A percentile compares a stretch with the other conserved stretches of the same genome.
phyloP scores from a whole-genome alignment of 441 rosid genomes.

The Erodium moschatum region DNA sequence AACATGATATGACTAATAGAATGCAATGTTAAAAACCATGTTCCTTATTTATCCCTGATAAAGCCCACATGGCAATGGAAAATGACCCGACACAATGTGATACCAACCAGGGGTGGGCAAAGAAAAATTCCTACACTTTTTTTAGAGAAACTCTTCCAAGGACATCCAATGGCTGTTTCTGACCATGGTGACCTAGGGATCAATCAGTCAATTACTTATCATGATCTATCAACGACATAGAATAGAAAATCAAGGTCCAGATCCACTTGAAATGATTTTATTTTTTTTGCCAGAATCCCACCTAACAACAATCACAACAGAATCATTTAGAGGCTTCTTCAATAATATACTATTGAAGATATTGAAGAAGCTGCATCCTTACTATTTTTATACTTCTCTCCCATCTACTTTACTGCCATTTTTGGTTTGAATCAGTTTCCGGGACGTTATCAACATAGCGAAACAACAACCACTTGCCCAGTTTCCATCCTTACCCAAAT shows the following conservation, averaged over 20 bases:
- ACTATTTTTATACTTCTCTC: neutral
- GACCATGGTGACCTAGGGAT: neutral
- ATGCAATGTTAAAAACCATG: neutral
- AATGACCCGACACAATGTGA: neutral
- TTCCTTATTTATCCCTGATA: neutral
- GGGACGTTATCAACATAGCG: neutral
- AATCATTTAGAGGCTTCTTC: neutral
- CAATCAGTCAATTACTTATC: constrained; percentile 4
- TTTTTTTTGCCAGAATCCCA: too few relatives aligned
- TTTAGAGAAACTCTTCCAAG: neutral
- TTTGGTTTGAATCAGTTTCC: neutral
- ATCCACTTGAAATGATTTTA: neutral
- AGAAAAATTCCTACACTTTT: neutral
- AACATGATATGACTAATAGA: too few relatives aligned
- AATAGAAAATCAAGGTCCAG: neutral
- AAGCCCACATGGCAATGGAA: neutral
- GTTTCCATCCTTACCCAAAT: too few relatives aligned
- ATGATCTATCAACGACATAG: neutral
- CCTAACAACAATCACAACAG: neutral
- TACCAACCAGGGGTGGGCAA: neutral
- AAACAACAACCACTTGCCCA: neutral
- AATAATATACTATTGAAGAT: neutral
- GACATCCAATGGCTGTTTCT: neutral
- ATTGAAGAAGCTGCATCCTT: neutral
- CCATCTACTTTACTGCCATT: neutral